Evolutionary conservation across 192 early-diverging fungal species (phyloP), one percentile per base, ranked within the genome.

Genomic region (Linnemannia exigua): DNA sequence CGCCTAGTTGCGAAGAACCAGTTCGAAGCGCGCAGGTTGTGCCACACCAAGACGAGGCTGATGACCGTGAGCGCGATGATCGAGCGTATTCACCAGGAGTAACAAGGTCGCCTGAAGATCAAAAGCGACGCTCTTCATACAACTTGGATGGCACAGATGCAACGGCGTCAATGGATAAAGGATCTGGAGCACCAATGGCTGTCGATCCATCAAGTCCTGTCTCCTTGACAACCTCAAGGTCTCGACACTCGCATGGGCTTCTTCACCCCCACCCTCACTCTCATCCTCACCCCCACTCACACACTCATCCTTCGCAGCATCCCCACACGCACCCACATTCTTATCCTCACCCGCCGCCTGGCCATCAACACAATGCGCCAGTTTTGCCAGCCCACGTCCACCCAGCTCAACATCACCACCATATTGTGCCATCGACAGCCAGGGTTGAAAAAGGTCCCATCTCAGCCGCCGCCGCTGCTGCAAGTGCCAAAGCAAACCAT

Each of bases 381-480:
- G 77, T 76, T 44, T 51, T 79, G n/a, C 83, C 77, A 12, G 73
- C 77, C 17, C 77, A 79, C 35, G 52, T 79, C n/a, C 83, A 85
- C 63, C 83, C 77, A 9, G 68, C 77, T 1, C 82, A 84, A 35
- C 84, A 86, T 25, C 84, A 86, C 47, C 78, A 80, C 31, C 78
- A 79, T 61, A 69, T 79, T 19, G 70, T 80, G 2, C 79, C 84
- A 9, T 67, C 72, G 1, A 12, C 48, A 1, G 61, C 48, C 36
- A 86, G 76, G 38, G 12, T 25, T 14, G 79, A 80, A 7, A 66
- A 66, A 36, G 71, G 48, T 33, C 25, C 71, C 4, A 9, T 63
- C 31, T 63, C 58, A 31, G 28, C 58, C 11, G 58, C 58, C 12
- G 58, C 58, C 14, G 28, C 46, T 2, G n/a, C 66, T 19, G 63